Evolutionary conservation across 176 grass and related monocot species (phyloP), one percentile per base, ranked within the genome.

Genomic region (Melocanna baccifera): DNA sequence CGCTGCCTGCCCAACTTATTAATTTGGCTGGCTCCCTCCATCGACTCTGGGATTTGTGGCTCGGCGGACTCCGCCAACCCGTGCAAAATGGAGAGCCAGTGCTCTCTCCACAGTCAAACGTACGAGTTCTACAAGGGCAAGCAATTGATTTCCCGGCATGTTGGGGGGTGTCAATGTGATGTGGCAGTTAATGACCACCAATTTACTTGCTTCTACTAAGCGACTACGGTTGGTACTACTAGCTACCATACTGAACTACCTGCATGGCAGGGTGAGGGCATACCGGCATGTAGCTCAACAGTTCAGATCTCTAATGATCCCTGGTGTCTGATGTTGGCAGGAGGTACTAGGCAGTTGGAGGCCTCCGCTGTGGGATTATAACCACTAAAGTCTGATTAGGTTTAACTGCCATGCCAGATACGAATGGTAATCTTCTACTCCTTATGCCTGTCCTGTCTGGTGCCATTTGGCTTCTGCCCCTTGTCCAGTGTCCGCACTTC

Each of bases 351-450:
- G 1, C 22, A 12, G 12, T 25, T 15, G 4, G 20, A 51, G 7
- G 9, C 20, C 14, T 71, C 29, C 4, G 2, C 45, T 62, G 2
- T 62, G 20, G 41, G 69, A 9, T 70, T 29, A 62, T 28, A 15
- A 62, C 59, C 19, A 11, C 28, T 18, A 53, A 36, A 69, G 83
- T 22, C 14, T 9, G 56, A 30, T 72, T 86, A 48, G 72, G 83
- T 86, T 81, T 57, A 82, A 56, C 88, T 82, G 56, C 71, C 71
- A 9, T 12, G 62, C 52, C 55, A 81, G 25, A 66, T 42, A 55
- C 50, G 10, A 12, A 4, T 19, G 53, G n/a, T 52, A 16, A 32
- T 70, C n/a, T n/a, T 32, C 47, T 28, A 19, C 32, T 22, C 52
- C 42, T 50, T 62, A 2, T 39, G 65, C 14, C 0, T 70, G 52